These are phyloP conservation scores for Tinospora cordifolia DNA, from an alignment of 164 flowering plant genomes.

Conservation along the genomic window DNA sequence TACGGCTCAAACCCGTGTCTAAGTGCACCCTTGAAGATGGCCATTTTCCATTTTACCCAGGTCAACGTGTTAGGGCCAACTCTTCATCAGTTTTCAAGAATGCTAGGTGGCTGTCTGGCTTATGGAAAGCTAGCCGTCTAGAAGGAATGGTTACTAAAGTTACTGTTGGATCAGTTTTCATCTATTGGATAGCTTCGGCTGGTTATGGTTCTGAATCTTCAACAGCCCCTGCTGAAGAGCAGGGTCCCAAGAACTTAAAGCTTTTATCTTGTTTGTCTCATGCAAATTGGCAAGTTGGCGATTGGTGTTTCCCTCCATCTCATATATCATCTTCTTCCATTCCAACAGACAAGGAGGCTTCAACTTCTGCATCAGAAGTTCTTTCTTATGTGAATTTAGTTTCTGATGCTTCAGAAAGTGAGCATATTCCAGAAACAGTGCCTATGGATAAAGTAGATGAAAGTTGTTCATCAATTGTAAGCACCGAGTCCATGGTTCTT, in stretches of 20 bases:
- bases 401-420: conserved; percentile 26
- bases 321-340: conserved; percentile 22
- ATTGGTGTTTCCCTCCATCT: conserved; percentile 83
- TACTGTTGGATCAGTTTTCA: conserved; percentile 69
- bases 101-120: conserved; percentile 79
- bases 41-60: conserved; percentile 81
- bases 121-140: conserved; percentile 66
- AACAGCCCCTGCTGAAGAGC: conserved; percentile 84
- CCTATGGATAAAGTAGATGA: conserved; percentile 32
- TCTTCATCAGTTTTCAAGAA: conserved; percentile 82
- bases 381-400: conserved; percentile 29
- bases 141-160: conserved; percentile 89
- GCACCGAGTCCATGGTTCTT: conserved; percentile 34
- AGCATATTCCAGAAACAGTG: conserved; percentile 31
- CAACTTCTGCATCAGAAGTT: conserved; percentile 24
- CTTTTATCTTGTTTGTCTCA: conserved; percentile 74
- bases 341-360: conserved; percentile 26
- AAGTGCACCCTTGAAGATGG: conserved; percentile 70
- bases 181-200: conserved; percentile 94
- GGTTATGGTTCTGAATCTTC: conserved; percentile 69
- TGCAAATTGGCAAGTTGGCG: conserved; percentile 96
- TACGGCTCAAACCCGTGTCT: conserved; percentile 59
- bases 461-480: neutral
- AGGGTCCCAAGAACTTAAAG: conserved; percentile 68
- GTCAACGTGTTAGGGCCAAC: conserved; percentile 76